Base-by-base conservation (phyloP, 2,329 filamentous ascomycete species). In the Penicillium concentricum region DNA sequence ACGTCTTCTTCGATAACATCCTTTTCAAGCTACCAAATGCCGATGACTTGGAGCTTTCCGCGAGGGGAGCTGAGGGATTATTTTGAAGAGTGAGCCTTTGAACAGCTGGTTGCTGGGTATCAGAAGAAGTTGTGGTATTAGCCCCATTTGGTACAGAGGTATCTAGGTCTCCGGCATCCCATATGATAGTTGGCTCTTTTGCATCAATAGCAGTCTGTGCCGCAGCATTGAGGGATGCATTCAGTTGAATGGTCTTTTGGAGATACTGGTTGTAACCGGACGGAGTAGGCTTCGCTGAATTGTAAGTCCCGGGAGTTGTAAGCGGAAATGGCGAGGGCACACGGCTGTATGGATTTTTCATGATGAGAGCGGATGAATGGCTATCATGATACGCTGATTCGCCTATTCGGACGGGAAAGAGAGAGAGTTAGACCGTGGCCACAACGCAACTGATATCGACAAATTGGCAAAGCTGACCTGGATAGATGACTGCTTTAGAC, bases 401-500 rank as follows among this genome's bases (percentile, higher is more conserved):
- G 20, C n/a, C 26, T 30, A 7, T 6, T 20, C 26, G 10, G 24
- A 42, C 0, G 43, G 16, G 13, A 45, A 32, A 32, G 48, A 78
- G 70, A 78, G 70, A 6, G 70, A 73, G 42, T 47, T 69, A 46
- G 72, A 45, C 7, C n/a, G 24, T 28, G 9, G 24, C 20, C 24
- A 1, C 26, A 16, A 32, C 12, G 3, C 26, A 32, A 32, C 12
- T 32, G 12, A 15, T 30, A 32, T 45, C 26, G 26, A 20, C 16
- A 52, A 30, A 61, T 13, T 30, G 59, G 24, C 26, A 41, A 42
- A 51, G 58, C 45, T 56, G 62, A 50, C 77, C 76, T 34, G 78
- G 78, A 60, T 80, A 81, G 70, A 79, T 77, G 51, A 81, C 78
- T 1, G 78, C 78, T 55, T 72, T 71, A 18, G 73, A 73, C 78